Percentiles rank a stretch among this genome's conserved stretches.
Conservation (phyloP, 169 alveolate genomes). For the Amoebophrya sp. region DNA sequence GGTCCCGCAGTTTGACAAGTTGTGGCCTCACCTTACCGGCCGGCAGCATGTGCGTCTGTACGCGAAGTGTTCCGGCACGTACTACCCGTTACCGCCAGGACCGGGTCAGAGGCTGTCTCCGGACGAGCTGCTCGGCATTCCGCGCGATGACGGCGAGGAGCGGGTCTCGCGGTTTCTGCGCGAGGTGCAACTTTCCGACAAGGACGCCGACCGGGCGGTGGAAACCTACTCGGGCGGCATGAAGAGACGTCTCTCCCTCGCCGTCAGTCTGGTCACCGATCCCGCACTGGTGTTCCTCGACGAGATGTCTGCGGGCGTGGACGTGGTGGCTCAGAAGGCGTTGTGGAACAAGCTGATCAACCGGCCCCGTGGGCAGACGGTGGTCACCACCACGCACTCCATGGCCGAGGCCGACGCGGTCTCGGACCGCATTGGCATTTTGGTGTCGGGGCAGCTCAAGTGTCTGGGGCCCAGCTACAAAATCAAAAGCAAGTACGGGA, state of each 20-base stretch:
- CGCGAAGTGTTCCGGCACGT: not conserved
- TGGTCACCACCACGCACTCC: not conserved
- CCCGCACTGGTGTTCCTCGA: not conserved
- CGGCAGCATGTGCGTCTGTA: not conserved
- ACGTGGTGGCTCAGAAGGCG: not conserved
- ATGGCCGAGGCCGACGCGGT: not conserved
- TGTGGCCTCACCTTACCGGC: not conserved
- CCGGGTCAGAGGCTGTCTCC: too few relatives aligned
- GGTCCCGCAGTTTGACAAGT: constrained; percentile 9
- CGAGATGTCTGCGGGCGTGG: not conserved
- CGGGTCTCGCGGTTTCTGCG: not conserved
- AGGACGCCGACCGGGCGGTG: constrained; percentile 8
- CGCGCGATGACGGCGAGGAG: not conserved
- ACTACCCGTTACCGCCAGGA: not conserved
- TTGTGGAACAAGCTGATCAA: not conserved
- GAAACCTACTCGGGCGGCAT: not conserved
- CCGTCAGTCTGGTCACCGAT: not conserved
- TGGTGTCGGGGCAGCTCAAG: not conserved
- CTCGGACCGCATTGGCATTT: not conserved
- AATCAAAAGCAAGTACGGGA: not conserved
- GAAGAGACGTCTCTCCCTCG: not conserved
- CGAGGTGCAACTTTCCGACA: not conserved
- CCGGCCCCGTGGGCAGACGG: not conserved
- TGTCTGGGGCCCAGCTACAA: not conserved
- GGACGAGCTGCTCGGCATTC: too few relatives aligned